Base-by-base conservation (phyloP, 208 protist species). In the Acanthamoeba sp. region DNA sequence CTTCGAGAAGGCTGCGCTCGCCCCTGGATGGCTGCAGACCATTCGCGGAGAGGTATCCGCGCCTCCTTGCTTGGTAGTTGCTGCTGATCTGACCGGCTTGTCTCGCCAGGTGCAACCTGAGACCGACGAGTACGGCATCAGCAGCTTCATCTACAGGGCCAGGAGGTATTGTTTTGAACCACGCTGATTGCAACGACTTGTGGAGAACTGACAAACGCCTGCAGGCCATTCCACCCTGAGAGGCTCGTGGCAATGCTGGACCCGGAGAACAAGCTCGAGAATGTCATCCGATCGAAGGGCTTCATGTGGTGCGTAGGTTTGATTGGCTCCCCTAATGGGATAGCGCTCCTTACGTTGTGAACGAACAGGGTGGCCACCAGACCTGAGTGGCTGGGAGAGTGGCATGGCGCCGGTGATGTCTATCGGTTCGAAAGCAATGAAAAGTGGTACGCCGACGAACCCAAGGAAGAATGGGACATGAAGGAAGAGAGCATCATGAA, bases 81-180 rank as follows among this genome's bases (percentile, higher is more conserved):
- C n/a, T n/a, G n/a, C n/a, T n/a, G n/a, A n/a, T n/a, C n/a, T n/a
- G n/a, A 40, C 5, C n/a, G 36, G 16, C 7, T 52, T 27, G 95
- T 85, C 36, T 98, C 96, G 97, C 5, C 29, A 95, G 32, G 93
- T 96, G 27, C 14, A 93, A 6, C 97, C 97, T 24, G 97, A 98
- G 80, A 97, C 95, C 1, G 36, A 95, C 9, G 97, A 98, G 84
- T 98, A 97, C 71, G 97, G 97, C 57, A 97, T 98, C 27, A 87
- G 22, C 10, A 94, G 36, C 71, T 98, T 98, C 80, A 76, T 97
- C 20, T 98, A 97, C 57, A 42, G 93, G 16, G 50, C 93, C 2
- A 52, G 94, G 32, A 40, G 57, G 48, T 64, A 29, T 62, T n/a
- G 57, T n/a, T n/a, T n/a, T n/a, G n/a, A n/a, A n/a, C n/a, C n/a